Evolutionary conservation across 1,139 yeast species (phyloP).

Genomic region (Candida sp.): DNA sequence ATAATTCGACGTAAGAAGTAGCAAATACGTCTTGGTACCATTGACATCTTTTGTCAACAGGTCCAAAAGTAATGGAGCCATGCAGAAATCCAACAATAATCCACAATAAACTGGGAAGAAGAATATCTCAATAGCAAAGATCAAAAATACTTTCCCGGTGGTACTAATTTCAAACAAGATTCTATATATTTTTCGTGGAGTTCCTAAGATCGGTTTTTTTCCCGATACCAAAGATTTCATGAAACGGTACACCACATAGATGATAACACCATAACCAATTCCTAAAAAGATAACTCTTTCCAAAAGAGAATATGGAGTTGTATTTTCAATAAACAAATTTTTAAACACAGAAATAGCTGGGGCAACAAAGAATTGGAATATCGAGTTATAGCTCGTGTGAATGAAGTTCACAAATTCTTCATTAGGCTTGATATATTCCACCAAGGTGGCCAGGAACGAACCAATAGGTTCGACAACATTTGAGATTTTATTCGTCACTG

Average conservation of each 20-base stretch:
- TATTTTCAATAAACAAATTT: slow-evolving; percentile 15
- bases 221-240: slow-evolving; percentile 35
- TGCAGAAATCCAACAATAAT: slow-evolving; percentile 63
- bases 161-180: slow-evolving; percentile 48
- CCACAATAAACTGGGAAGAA: slow-evolving; percentile 91
- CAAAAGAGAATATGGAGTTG: slow-evolving; percentile 14
- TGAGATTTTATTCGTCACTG: neutral
- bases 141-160: slow-evolving; percentile 69
- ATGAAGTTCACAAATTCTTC: slow-evolving; percentile 10
- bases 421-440: slow-evolving; percentile 5
- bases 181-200: slow-evolving; percentile 47
- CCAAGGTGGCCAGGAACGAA: neutral
- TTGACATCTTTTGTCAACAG: slow-evolving; percentile 13
- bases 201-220: slow-evolving; percentile 45
- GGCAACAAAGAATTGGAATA: slow-evolving; percentile 8
- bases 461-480: neutral
- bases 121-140: slow-evolving; percentile 77
- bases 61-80: slow-evolving; percentile 49
- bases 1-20: slow-evolving; percentile 24
- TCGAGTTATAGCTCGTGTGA: slow-evolving; percentile 1
- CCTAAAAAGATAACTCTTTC: slow-evolving; percentile 33
- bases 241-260: slow-evolving; percentile 20
- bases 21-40: slow-evolving; percentile 9
- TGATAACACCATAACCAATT: slow-evolving; percentile 38
- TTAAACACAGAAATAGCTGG: slow-evolving; percentile 17